Evolutionary conservation across 345 rosid genomes (phyloP), one percentile per base, ranked within the genome.

Genomic region (Lepidium africanum): DNA sequence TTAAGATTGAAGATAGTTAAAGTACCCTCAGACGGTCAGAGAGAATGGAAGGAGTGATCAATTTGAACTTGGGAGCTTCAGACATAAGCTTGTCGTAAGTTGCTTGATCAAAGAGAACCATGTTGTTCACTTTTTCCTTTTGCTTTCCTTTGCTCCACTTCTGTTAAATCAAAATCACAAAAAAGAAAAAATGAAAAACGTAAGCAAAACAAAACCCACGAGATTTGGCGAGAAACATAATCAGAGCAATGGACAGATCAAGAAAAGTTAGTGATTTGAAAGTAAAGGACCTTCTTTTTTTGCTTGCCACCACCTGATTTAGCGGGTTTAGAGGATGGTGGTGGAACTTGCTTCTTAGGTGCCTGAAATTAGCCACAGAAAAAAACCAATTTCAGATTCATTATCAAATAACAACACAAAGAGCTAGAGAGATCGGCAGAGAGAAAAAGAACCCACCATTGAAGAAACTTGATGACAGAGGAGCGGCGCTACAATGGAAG

Each of bases 41-140:
- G 67, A 81, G 63, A 33, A 81, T 56, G 9, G 85, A 81, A 19
- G 83, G 78, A 32, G 83, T 79, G 42, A 81, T 21, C 40, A 77
- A 70, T 72, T 81, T 83, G 78, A 71, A 79, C 66, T 83, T 81
- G 3, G 87, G 83, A 65, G 66, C 81, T 49, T 83, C 83, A 2
- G 80, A 39, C 10, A 83, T 65, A 41, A 81, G 85, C 69, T 79
- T 79, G 39, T 83, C 83, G 52, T 81, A 79, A 14, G 83, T 81
- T 14, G 74, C 83, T 33, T 77, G 84, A 21, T 79, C 85, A 37
- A 83, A 81, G 45, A 83, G 39, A 38, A 81, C 85, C 87, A 79
- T 77, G 77, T 81, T 83, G 83, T 81, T 83, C 71, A 83, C 83
- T 56, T 83, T 81, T 76, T 81, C 87, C 81, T 81, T 79, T 77